Conservation (phyloP, 176 grass and related monocot species). For the Poa annua region DNA sequence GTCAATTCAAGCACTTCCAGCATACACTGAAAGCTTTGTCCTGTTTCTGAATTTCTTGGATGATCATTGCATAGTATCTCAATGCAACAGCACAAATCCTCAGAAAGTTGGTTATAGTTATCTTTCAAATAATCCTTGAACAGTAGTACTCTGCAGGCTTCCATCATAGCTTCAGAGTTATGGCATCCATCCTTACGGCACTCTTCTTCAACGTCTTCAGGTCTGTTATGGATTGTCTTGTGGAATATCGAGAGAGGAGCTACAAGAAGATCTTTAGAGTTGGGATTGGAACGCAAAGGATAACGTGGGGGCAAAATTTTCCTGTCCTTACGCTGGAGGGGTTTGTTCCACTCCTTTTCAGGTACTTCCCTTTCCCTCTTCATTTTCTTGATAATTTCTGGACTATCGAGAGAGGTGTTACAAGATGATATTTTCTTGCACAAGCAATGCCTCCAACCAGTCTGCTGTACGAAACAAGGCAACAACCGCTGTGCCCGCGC, state of each 20-base stretch:
- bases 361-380: background rate
- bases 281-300: slow-evolving; percentile 17
- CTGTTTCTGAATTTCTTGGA: slow-evolving; percentile 45
- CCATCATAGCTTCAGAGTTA: background rate
- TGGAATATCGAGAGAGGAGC: background rate
- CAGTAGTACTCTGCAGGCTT: slow-evolving; percentile 1
- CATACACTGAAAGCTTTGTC: slow-evolving; percentile 40
- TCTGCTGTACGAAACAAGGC: slow-evolving; percentile 38
- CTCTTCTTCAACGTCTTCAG: background rate
- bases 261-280: background rate
- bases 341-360: background rate
- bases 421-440: background rate
- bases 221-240: background rate
- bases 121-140: slow-evolving; percentile 39
- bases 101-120: slow-evolving; percentile 18
- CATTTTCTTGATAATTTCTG: background rate
- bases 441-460: slow-evolving; percentile 58
- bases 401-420: no score
- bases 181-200: background rate
- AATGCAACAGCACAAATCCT: slow-evolving; percentile 28
- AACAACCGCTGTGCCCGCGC: slow-evolving; percentile 35
- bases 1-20: slow-evolving; percentile 43
- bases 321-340: background rate
- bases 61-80: slow-evolving; percentile 38
- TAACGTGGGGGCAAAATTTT: background rate